These are phyloP conservation scores for Scheffersomyces titani DNA, from an alignment of 1,139 yeast genomes.

Conservation along the genomic window DNA sequence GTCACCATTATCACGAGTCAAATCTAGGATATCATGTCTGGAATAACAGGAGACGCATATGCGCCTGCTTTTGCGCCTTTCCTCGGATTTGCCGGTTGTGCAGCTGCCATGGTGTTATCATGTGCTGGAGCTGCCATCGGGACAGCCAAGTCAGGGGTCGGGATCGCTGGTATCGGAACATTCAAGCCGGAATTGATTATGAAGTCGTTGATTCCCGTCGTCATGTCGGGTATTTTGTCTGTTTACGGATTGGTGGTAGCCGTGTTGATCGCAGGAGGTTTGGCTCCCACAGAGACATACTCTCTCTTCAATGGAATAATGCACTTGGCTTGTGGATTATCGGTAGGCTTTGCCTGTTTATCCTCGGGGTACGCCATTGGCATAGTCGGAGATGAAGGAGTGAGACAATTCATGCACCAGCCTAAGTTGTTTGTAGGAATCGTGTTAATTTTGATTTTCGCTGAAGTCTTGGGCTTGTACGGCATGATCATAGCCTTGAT, in stretches of 20 bases:
- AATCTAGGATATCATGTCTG: slow-evolving; percentile 25
- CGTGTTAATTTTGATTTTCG: slow-evolving; percentile 93
- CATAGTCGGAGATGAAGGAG: slow-evolving; percentile 98
- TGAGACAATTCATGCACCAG: slow-evolving; percentile 93
- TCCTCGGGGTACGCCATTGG: slow-evolving; percentile 99
- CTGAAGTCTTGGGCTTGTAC: slow-evolving; percentile 95
- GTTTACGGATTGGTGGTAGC: slow-evolving; percentile 96
- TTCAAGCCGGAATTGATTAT: slow-evolving; percentile 80
- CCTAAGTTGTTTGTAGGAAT: slow-evolving; percentile 94
- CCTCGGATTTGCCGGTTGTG: slow-evolving; percentile 94
- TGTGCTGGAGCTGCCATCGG: slow-evolving; percentile 98
- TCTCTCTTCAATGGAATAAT: slow-evolving; percentile 92
- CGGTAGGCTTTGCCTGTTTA: slow-evolving; percentile 94
- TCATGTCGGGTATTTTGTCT: slow-evolving; percentile 97
- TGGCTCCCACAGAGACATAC: slow-evolving; percentile 74
- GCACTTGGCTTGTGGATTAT: slow-evolving; percentile 94
- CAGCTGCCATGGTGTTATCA: slow-evolving; percentile 85
- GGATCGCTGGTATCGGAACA: slow-evolving; percentile 89
- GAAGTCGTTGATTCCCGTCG: slow-evolving; percentile 90
- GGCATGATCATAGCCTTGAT: slow-evolving; percentile 93
- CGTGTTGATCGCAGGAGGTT: slow-evolving; percentile 91
- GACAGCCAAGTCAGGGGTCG: slow-evolving; percentile 97
- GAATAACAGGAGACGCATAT: slow-evolving; percentile 50
- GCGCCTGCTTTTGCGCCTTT: slow-evolving; percentile 91
- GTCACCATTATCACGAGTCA: not conserved